A percentile compares a stretch with the other conserved stretches of the same genome.
Conservation (phyloP, 306 rosid species). For the Carpinus fangiana region DNA sequence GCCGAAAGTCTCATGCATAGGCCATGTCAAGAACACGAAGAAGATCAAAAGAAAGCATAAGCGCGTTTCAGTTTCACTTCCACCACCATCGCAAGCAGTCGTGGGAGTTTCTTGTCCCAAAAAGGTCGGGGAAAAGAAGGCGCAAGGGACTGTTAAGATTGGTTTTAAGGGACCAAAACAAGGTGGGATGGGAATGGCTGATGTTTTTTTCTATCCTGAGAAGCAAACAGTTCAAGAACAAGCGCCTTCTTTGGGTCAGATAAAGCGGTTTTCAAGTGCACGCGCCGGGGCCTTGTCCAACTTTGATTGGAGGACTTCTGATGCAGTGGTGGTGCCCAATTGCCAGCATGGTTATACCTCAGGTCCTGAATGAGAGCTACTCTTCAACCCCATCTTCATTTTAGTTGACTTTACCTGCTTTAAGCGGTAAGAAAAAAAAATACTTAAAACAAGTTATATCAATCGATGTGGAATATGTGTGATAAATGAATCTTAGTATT, state of each 20-base stretch:
- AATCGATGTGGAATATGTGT: no score
- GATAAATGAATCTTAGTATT: no score
- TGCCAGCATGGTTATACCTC: neutral
- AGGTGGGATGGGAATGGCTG: neutral
- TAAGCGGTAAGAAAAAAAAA: no score
- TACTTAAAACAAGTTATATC: no score
- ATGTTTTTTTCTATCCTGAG: conserved; percentile 7
- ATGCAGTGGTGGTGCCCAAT: neutral
- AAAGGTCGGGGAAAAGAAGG: conserved; percentile 19
- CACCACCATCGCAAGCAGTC: neutral
- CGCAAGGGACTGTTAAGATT: conserved; percentile 29
- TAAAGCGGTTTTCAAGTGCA: conserved; percentile 17
- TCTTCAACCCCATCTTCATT: no score
- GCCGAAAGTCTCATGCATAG: conserved; percentile 66
- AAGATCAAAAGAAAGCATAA: conserved; percentile 23
- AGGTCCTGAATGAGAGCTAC: neutral
- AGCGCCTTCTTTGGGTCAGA: conserved; percentile 24
- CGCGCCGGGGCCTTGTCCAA: conserved; percentile 6
- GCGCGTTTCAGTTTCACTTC: neutral
- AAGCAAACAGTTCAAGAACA: neutral
- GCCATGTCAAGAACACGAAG: conserved; percentile 45
- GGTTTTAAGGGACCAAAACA: conserved; percentile 6
- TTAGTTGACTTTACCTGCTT: no score
- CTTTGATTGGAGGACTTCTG: conserved; percentile 14
- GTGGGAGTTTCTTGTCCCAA: conserved; percentile 14